Evolutionary conservation across 1,284 basidiomycete species (phyloP), one percentile per base, ranked within the genome.

Genomic region (Omphalotus olearius): DNA sequence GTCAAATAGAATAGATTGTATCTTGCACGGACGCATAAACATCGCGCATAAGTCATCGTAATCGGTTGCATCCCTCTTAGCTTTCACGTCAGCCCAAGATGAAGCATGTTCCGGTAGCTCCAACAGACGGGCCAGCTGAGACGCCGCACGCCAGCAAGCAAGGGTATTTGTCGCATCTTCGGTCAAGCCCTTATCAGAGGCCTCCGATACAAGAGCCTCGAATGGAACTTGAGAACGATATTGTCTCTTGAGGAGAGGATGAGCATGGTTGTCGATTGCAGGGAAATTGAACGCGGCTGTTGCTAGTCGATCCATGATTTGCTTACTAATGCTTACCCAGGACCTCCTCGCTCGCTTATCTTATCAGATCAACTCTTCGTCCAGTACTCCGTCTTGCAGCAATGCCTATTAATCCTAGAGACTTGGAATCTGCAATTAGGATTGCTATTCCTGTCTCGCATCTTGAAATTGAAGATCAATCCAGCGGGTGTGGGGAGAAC

Each of bases 401-500:
- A 45, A 89, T 90, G 87, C 79, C 83, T 45, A 73, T 88, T 56
- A 73, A 79, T 51, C 62, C 69, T 3, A 61, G 64, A 39, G 75
- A 76, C 47, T 71, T 90, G 48, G 84, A 88, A 63, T 63, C 69
- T 40, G 77, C 79, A 11, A 81, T 90, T 52, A 77, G 80, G 51
- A 67, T 70, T 30, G 76, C 76, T 0, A 74, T 89, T 53, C 74
- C 79, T 1, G 76, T 88, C 38, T 64, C 71, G 2, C 82, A 87
- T 59, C 74, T 90, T 16, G 77, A 88, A 61, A 83, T 91, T 45
- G 71, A 82, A 56, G 88, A 91, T 63, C 75, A 80, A 58, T 90
- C 88, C 0, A 86, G 73, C 57, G 88, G 88, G 4, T 91, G 88
- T 57, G 88, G 88, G 1, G 81, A 88, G 59, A 90, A 74, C 62